phyloP scores from a whole-genome alignment of 2,329 filamentous ascomycete species.

The Diplodia corticola region DNA sequence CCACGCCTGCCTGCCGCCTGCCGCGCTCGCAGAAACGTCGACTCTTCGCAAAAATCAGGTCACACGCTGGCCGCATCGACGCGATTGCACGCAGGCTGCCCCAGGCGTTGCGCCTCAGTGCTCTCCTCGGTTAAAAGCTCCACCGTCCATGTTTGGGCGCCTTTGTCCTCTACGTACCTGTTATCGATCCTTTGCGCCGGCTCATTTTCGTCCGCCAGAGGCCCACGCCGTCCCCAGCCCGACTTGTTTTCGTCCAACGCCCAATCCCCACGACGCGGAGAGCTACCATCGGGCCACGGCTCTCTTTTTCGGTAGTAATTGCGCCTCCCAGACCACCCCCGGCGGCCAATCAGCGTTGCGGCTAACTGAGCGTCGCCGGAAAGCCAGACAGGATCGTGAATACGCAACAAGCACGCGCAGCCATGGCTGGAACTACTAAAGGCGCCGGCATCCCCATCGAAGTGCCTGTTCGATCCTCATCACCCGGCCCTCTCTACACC shows the following conservation, averaged over 20 bases:
- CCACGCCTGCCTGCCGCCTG: not conserved
- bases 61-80: slow-evolving; percentile 3
- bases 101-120: not conserved
- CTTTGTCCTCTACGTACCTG: slow-evolving; percentile 11
- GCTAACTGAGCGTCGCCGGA: slow-evolving; percentile 15
- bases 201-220: slow-evolving; percentile 24
- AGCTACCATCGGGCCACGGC: slow-evolving; percentile 18
- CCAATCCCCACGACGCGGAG: slow-evolving; percentile 18
- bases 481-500: slow-evolving; percentile 51
- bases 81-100: not conserved
- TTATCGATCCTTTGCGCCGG: slow-evolving; percentile 23
- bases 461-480: slow-evolving; percentile 35
- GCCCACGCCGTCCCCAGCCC: slow-evolving; percentile 13
- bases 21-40: not conserved
- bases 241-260: slow-evolving; percentile 19
- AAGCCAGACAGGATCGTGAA: slow-evolving; percentile 22
- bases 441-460: slow-evolving; percentile 35
- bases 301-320: slow-evolving; percentile 21
- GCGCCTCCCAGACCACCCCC: slow-evolving; percentile 17
- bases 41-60: not conserved
- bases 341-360: slow-evolving; percentile 9
- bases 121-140: slow-evolving; percentile 14
- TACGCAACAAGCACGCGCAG: slow-evolving; percentile 15
- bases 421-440: slow-evolving; percentile 42
- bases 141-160: slow-evolving; percentile 3